Evolutionary conservation across 345 rosid genomes (phyloP), one percentile per base, ranked within the genome.

Genomic region (Citrus reticulata): DNA sequence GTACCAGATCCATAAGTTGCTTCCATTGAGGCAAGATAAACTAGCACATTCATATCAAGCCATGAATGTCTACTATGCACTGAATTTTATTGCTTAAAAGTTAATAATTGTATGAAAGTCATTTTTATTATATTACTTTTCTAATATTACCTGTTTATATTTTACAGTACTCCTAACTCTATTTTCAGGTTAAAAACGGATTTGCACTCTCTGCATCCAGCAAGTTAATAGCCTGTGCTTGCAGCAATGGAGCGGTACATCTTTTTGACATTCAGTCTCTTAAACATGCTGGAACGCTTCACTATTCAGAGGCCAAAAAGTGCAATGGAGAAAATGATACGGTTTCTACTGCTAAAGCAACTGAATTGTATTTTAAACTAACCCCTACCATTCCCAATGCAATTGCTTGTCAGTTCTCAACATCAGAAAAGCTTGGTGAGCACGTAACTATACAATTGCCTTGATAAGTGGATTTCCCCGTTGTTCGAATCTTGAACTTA

Each of bases 371-470:
- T 72, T 81, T 67, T 77, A 82, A 82, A 40, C 81, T 63, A 16
- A 66, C 30, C 39, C 72, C 80, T 35, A 57, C 70, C 63, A 83
- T 84, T 32, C 95, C 98, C 37, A 94, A 91, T 71, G 95, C 94
- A 84, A 78, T 94, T 77, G 97, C 98, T 78, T 91, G 98, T 81
- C 95, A 90, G 88, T 92, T 92, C 88, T 87, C 89, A 49, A 77
- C 84, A 63, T 74, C 87, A 37, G 91, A 89, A 57, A 92, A 85
- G 82, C 89, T 91, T 66, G 91, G 95, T 91, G 46, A 82, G 91
- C 75, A 59, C 81, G 70, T 68, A 83, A 57, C 59, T 72, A 64
- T 24, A 24, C 49, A 29, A 14, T 67, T 78, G 17, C 25, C 68
- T 10, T 68, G 34, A 68, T 64, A 60, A 68, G 35, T 74, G 55